A percentile compares a stretch with the other conserved stretches of the same genome.
phyloP scores from a whole-genome alignment of 2,329 filamentous ascomycete genomes.

The Alternaria sp. region DNA sequence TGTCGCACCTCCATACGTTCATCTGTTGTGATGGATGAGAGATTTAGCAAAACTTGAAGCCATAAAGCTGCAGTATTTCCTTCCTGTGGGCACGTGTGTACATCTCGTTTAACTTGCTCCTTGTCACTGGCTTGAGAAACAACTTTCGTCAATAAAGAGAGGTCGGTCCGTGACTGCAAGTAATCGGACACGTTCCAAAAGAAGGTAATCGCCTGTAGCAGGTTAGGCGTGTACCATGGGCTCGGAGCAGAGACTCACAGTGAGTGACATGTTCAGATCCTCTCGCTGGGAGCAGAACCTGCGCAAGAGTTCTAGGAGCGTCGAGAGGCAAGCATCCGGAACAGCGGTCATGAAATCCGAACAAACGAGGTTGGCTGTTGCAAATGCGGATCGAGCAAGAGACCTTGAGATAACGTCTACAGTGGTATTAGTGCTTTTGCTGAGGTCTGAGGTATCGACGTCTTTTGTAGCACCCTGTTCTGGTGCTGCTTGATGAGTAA shows the following conservation, averaged over 20 bases:
- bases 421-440: conserved; percentile 1
- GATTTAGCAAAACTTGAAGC: conserved; percentile 76
- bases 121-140: conserved; percentile 44
- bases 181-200: conserved; percentile 97
- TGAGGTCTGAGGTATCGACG: background rate
- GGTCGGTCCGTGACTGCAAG: conserved; percentile 63
- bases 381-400: conserved; percentile 86
- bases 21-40: conserved; percentile 76
- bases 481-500: conserved; percentile 50
- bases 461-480: background rate
- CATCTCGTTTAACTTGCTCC: conserved; percentile 64
- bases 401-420: conserved; percentile 67
- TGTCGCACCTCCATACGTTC: conserved; percentile 79
- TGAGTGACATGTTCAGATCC: conserved; percentile 94
- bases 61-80: conserved; percentile 77
- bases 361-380: conserved; percentile 88
- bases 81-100: conserved; percentile 65
- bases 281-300: conserved; percentile 89
- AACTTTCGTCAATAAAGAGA: conserved; percentile 42
- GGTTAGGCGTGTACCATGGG: conserved; percentile 11
- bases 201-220: conserved; percentile 79
- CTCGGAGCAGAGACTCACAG: conserved; percentile 61
- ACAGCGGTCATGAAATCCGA: conserved; percentile 85
- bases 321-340: conserved; percentile 74
- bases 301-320: conserved; percentile 86